A percentile compares a stretch with the other conserved stretches of the same genome.
Evolutionary conservation across 805 yeast species (phyloP).

Genomic region (Candida corydali): DNA sequence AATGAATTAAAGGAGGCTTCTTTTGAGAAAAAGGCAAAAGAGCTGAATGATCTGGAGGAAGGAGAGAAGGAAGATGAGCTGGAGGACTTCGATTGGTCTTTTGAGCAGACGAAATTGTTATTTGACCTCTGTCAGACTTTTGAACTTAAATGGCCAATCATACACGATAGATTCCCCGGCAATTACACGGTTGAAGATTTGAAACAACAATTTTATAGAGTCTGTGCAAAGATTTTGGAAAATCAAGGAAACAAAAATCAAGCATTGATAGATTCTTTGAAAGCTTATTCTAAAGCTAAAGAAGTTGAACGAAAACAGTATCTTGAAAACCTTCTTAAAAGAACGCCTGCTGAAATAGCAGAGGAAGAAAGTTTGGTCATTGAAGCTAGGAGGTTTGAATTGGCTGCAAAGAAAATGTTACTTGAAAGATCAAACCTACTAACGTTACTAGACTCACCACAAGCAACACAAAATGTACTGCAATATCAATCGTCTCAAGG

Average conservation of each 20-base stretch:
- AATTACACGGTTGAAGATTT: conserved; percentile 67
- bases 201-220: conserved; percentile 73
- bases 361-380: conserved; percentile 94
- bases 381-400: conserved; percentile 88
- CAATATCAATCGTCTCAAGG: conserved; percentile 86
- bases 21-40: conserved; percentile 11
- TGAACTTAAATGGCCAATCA: conserved; percentile 66
- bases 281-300: conserved; percentile 58
- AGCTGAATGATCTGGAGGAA: conserved; percentile 7
- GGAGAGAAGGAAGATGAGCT: conserved; percentile 5
- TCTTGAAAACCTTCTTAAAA: conserved; percentile 64
- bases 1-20: conserved; percentile 31
- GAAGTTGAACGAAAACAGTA: conserved; percentile 82
- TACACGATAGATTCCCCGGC: conserved; percentile 54
- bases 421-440: conserved; percentile 76
- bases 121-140: conserved; percentile 62
- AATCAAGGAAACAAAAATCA: conserved; percentile 38
- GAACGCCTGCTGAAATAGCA: conserved; percentile 96
- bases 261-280: conserved; percentile 55
- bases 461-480: conserved; percentile 64
- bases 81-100: conserved; percentile 52
- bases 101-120: conserved; percentile 73
- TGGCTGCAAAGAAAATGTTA: conserved; percentile 85
- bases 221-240: conserved; percentile 52
- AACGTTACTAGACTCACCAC: conserved; percentile 83